Base-by-base conservation (phyloP, 1,139 yeast species). In the Suhomyces anneliseae region DNA sequence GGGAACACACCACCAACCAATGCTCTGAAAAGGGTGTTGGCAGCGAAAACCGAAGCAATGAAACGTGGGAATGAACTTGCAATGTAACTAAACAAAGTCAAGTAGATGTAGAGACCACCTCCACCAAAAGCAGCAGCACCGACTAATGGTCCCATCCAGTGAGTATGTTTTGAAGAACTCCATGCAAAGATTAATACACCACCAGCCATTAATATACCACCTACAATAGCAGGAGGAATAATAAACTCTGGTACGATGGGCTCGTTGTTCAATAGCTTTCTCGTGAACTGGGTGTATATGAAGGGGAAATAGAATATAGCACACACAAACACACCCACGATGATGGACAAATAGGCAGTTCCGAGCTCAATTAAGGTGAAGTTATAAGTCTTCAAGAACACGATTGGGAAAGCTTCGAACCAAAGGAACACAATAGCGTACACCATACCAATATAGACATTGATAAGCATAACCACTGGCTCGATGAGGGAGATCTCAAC, bases 381-480 rank as follows among this genome's bases (percentile, higher is more conserved):
- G 43, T 69, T 60, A 51, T 77, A 69, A 33, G 69, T 57, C 5
- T 68, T 77, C 8, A 53, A 47, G 51, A 76, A 81, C 2, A 80
- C 81, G 42, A 82, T 70, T 7, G 87, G 87, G 59, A 80, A 77
- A 0, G 82, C 83, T 60, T 82, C 87, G 54, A 83, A 79, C 72
- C 78, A 82, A 39, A 82, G 64, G 58, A 81, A 82, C 58, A 78
- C 60, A 32, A 79, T 62, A 31, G 83, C 74, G 61, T 82, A 83
- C 19, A 77, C 69, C 54, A 83, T 62, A 2, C 84, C 75, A 54
- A 78, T 65, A 60, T 82, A 82, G 24, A 77, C 29, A 55, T 81
- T 65, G 57, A 76, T 65, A 61, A 73, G 54, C 60, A 82, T 46
- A 49, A 74, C 72, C 42, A 75, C 70, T 36, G 79, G 76, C 64